Evolutionary conservation across 106 monocot species (phyloP).

Genomic region (Dioscorea alata): DNA sequence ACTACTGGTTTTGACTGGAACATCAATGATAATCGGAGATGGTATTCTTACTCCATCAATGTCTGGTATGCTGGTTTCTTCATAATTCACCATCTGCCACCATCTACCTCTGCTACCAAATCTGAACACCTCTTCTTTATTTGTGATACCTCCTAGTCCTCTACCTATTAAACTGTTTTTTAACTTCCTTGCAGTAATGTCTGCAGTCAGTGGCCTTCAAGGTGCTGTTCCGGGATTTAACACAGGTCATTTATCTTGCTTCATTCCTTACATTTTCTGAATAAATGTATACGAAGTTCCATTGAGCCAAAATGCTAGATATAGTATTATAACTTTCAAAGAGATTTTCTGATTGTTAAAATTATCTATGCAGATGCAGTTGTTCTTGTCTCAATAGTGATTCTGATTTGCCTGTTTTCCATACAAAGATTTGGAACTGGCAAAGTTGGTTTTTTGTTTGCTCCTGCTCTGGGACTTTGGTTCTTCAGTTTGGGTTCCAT

Average conservation of each 20-base stretch:
- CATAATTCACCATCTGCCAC: neutral
- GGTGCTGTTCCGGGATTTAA: conserved; percentile 69
- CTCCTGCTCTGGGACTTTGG: conserved; percentile 80
- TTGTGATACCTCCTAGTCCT: neutral
- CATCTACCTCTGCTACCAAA: neutral
- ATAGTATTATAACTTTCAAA: too few relatives aligned
- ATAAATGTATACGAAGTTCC: neutral
- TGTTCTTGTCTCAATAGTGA: conserved; percentile 56
- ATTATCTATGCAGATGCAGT: conserved; percentile 52
- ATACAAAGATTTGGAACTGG: conserved; percentile 91
- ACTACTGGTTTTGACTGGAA: conserved; percentile 83
- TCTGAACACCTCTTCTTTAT: neutral
- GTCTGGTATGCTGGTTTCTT: conserved; percentile 48
- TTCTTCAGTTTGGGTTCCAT: conserved; percentile 78
- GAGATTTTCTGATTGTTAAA: conserved; percentile 4
- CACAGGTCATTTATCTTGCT: conserved; percentile 30
- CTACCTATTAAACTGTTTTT: neutral
- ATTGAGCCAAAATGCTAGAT: too few relatives aligned
- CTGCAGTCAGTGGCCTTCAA: conserved; percentile 90
- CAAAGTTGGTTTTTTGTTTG: conserved; percentile 83
- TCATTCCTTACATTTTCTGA: neutral
- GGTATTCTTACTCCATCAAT: conserved; percentile 95
- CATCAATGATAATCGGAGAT: conserved; percentile 92
- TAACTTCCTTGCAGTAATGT: conserved; percentile 60
- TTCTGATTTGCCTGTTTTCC: conserved; percentile 72